Base-by-base conservation (phyloP, 2,329 filamentous ascomycete genomes). In the Nothopassalora personata region DNA sequence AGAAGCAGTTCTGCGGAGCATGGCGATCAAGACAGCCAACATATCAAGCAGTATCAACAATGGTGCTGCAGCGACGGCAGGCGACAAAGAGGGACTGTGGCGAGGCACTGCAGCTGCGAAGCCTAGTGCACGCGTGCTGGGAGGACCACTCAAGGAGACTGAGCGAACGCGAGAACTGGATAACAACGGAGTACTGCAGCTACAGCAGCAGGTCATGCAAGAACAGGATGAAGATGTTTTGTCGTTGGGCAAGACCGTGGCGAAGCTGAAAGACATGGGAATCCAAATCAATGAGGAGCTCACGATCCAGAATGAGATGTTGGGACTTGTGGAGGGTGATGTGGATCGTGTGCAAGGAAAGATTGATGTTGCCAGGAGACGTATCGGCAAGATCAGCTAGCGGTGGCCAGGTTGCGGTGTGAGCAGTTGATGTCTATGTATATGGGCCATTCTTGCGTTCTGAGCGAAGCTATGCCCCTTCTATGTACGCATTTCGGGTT, bases 221-320 rank as follows among this genome's bases (percentile, higher is more conserved):
- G 85, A 89, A 64, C 90, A 95, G 69, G 90, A 94, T 65, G 73
- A 86, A 66, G 86, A 89, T 66, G 82, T 94, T 2, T 81, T 88
- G 18, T 80, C 84, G 66, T 75, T 94, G 57, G 81, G 83, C 1
- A 84, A 83, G 64, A 86, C 90, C 51, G 86, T 93, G 50, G 78
- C 85, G 51, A 78, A 87, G 59, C 87, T 93, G 77, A 86, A 83
- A 69, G 86, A 91, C 74, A 89, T 93, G 83, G 89, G 89, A 0
- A 77, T 90, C 50, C 81, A 85, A 58, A 92, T 94, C 68, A 83
- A 89, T 63, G 82, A 86, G 53, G 90, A 93, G 76, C 80, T 92
- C 57, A 82, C 85, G 55, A 74, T 83, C 64, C 89, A 93, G 76
- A 88, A 85, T 56, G 81, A 84, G 71, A 83, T 91, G 82, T 77